Base-by-base conservation (phyloP, 768 basidiomycete species). In the Mycena haematopus region DNA sequence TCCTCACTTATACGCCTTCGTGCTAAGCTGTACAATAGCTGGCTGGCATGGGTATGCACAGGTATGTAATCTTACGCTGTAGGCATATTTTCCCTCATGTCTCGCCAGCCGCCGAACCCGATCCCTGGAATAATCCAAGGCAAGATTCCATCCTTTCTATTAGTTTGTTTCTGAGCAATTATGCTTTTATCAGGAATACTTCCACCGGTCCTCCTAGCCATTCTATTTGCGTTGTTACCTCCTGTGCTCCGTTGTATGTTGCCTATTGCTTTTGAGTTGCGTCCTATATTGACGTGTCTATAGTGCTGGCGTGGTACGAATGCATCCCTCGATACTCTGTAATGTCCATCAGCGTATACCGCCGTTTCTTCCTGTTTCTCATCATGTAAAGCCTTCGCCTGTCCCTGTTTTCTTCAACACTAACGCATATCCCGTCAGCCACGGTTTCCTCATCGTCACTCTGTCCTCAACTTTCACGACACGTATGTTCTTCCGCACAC, bases 361-460 rank as follows among this genome's bases (percentile, higher is more conserved):
- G 82, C 13, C 81, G 91, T n/a, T 91, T 84, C 72, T 89, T 86
- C 72, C 67, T 88, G 61, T 89, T 90, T 75, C 78, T 89, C 27
- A 75, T 88, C 52, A 78, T 89, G 78, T 81, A 67, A 75, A 79
- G 1, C 40, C 68, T 13, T 36, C 86, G 1, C 21, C 17, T 33
- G n/a, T 17, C 4, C 29, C 9, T 31, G 24, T 14, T 42, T 22
- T 6, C 8, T 52, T 11, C 24, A 53, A 10, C 38, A n/a, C 11
- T 53, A 15, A 53, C 25, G 24, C 52, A 40, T 22, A 11, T 55
- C 25, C 42, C 13, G 14, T 40, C 40, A 84, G 83, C 29, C 88
- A 91, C 72, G 89, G 88, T 62, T 92, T 92, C 80, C 77, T 92
- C 59, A 82, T 89, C 65, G 86, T 89, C 45, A 90, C 89, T 2